phyloP scores from a whole-genome alignment of 352 stramenopile species.

The Phytophthora idaei region DNA sequence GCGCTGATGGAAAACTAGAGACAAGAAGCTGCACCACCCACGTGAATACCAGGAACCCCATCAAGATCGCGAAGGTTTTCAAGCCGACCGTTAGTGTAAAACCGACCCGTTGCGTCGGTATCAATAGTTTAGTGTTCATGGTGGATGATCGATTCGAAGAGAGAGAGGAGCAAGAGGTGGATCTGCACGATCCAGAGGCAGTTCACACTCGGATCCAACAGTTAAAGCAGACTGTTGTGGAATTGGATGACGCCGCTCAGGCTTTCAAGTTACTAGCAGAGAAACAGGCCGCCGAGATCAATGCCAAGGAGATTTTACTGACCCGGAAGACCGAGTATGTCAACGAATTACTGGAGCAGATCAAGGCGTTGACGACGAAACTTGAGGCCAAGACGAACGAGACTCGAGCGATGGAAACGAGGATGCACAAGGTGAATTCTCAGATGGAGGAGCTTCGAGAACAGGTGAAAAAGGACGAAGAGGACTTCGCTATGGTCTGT shows the following conservation, averaged over 20 bases:
- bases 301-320: slow-evolving; percentile 72
- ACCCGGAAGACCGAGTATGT: slow-evolving; percentile 65
- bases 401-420: slow-evolving; percentile 21
- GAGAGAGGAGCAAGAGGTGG: background rate
- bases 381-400: slow-evolving; percentile 23
- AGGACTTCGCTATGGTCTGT: slow-evolving; percentile 70
- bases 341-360: slow-evolving; percentile 58
- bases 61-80: slow-evolving; percentile 17
- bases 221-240: slow-evolving; percentile 18
- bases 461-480: slow-evolving; percentile 67
- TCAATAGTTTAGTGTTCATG: slow-evolving; percentile 19
- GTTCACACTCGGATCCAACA: slow-evolving; percentile 20
- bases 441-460: slow-evolving; percentile 47
- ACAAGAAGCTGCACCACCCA: slow-evolving; percentile 4
- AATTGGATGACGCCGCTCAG: slow-evolving; percentile 37
- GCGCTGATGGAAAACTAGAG: slow-evolving; percentile 5
- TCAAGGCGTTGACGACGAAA: slow-evolving; percentile 30
- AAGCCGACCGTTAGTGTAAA: slow-evolving; percentile 30
- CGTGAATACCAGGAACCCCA: background rate
- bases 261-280: slow-evolving; percentile 60
- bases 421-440: slow-evolving; percentile 24
- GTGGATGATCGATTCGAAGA: slow-evolving; percentile 4
- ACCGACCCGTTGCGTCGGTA: slow-evolving; percentile 4
- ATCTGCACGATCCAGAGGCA: slow-evolving; percentile 3
- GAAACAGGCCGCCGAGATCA: slow-evolving; percentile 66